Base-by-base conservation (phyloP, 306 rosid species). In the Luffa aegyptiaca region DNA sequence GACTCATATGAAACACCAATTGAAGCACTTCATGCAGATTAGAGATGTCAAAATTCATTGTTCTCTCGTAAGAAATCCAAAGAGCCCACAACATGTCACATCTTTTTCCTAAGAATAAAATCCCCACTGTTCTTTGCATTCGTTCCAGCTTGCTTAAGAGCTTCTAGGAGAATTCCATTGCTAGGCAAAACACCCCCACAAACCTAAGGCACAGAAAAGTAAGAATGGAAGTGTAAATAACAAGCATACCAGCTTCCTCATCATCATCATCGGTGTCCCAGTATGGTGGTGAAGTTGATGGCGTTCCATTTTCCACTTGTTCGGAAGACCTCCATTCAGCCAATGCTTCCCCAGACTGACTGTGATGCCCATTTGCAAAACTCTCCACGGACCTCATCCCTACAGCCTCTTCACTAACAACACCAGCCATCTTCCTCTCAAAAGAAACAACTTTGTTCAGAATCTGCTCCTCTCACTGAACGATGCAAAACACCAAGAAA, bases 271-370 rank as follows among this genome's bases (percentile, higher is more conserved):
- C 99, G 31, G 94, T 88, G 80, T 96, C 99, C 99, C 99, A 96
- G 73, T 90, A 93, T 63, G 98, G 94, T 12, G 99, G 99, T 14
- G 99, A 93, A 79, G 98, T 93, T 5, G 97, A 96, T 6, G 98
- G 84, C 21, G 79, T 90, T 83, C 96, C 99, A 86, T 93, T 93
- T 86, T 96, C 99, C 91, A 96, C 97, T 88, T 96, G 99, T 88
- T 96, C 99, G 18, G 96, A 91, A 80, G 96, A 96, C 80, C 97
- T 89, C 98, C 99, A 96, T 85, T 96, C 97, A 0, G 97, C 94
- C 89, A 96, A 87, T 71, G 97, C 90, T 83, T 96, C 99, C 56
- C 96, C 97, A 3, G 96, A 88, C 61, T 87, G 97, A 83, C 86
- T 90, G 39, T 84, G 90, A 80, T 88, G 97, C 85, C 93, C 97